A percentile compares a stretch with the other conserved stretches of the same genome.
Conservation (phyloP, 352 stramenopile genomes). For the Phytophthora boehmeriae region DNA sequence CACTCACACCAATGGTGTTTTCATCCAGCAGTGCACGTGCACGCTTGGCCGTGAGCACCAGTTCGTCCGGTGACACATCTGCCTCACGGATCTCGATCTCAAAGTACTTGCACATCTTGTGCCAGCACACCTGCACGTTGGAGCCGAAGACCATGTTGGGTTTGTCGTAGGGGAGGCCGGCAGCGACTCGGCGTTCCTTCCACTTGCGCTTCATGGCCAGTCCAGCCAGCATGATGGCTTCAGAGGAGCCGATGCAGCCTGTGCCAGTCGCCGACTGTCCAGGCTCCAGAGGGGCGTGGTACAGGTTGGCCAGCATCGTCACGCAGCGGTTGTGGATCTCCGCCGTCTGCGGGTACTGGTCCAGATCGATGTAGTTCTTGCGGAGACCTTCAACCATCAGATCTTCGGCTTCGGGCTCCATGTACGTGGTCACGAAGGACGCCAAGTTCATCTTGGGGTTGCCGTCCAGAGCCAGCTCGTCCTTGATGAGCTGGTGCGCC, state of each 20-base stretch:
- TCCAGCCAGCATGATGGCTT: conserved; percentile 91
- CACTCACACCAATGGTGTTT: conserved; percentile 92
- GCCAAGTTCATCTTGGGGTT: conserved; percentile 93
- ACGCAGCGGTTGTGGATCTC: conserved; percentile 94
- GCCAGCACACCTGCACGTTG: conserved; percentile 93
- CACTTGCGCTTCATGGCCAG: conserved; percentile 93
- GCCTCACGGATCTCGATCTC: conserved; percentile 91
- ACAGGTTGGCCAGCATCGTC: conserved; percentile 92
- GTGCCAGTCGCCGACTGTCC: conserved; percentile 78
- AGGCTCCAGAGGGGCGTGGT: conserved; percentile 72
- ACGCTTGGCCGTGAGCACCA: conserved; percentile 87
- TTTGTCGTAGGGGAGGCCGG: conserved; percentile 80
- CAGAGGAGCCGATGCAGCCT: conserved; percentile 92
- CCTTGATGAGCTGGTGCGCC: conserved; percentile 89
- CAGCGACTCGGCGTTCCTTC: conserved; percentile 83
- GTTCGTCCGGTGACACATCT: conserved; percentile 83
- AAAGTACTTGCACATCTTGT: conserved; percentile 96
- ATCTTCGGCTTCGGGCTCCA: conserved; percentile 91
- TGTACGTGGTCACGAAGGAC: conserved; percentile 93
- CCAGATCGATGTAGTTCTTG: conserved; percentile 94
- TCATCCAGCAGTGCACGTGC: conserved; percentile 85
- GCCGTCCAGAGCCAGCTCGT: conserved; percentile 89
- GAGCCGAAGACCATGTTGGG: conserved; percentile 94
- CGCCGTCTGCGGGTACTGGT: conserved; percentile 93
- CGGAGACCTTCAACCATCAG: conserved; percentile 87